Percentiles rank a stretch among this genome's conserved stretches.
Conservation (phyloP, 805 yeast species). For the Myxozyma neglecta region DNA sequence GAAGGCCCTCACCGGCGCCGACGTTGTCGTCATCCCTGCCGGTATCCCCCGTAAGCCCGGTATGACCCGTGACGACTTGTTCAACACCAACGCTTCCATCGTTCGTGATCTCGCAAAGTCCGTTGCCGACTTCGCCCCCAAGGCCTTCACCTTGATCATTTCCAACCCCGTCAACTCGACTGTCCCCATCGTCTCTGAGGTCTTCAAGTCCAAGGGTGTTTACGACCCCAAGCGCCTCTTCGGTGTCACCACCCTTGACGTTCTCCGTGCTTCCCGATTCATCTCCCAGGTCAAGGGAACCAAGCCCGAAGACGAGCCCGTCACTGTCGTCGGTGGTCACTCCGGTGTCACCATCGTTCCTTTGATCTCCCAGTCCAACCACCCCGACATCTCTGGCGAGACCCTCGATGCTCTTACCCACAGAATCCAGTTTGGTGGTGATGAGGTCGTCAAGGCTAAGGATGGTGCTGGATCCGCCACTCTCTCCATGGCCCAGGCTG, state of each 20-base stretch:
- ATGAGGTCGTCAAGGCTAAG: constrained; percentile 91
- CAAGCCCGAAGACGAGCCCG: constrained; percentile 73
- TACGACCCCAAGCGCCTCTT: constrained; percentile 89
- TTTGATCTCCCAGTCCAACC: constrained; percentile 79
- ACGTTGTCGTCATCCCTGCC: constrained; percentile 88
- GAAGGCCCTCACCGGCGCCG: constrained; percentile 68
- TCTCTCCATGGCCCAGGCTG: constrained; percentile 74
- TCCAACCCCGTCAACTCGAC: constrained; percentile 98
- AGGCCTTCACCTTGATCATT: constrained; percentile 78
- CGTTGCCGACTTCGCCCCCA: constrained; percentile 77
- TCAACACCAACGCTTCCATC: constrained; percentile 93
- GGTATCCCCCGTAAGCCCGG: constrained; percentile 99
- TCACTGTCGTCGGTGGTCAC: constrained; percentile 95
- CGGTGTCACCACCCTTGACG: constrained; percentile 95
- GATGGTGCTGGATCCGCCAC: constrained; percentile 94
- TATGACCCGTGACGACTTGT: constrained; percentile 96
- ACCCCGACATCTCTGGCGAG: constrained; percentile 57
- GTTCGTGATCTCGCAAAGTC: constrained; percentile 90
- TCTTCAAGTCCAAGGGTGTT: constrained; percentile 76
- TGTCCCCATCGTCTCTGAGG: constrained; percentile 94
- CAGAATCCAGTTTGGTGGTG: constrained; percentile 96
- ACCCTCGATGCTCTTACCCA: constrained; percentile 65
- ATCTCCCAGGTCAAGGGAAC: constrained; percentile 66
- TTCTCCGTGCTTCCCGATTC: constrained; percentile 85
- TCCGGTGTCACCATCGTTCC: constrained; percentile 96